phyloP scores from a whole-genome alignment of 768 basidiomycete species.

The Crassisporium funariophilum region DNA sequence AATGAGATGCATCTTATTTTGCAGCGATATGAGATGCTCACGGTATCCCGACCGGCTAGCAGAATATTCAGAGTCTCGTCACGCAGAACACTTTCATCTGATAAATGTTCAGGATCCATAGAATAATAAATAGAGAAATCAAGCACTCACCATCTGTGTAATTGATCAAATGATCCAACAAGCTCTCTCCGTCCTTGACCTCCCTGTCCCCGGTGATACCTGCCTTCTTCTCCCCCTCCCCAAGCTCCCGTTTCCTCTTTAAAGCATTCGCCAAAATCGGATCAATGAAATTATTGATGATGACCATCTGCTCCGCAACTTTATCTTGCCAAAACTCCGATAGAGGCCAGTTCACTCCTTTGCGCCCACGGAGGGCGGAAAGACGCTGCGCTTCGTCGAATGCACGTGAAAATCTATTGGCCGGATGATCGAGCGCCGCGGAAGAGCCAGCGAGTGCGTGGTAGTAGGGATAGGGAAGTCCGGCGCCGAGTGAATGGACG shows the following conservation, averaged over 20 bases:
- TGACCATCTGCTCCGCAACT: constrained; percentile 39
- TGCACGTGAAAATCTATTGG: constrained; percentile 46
- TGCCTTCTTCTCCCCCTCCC: too few relatives aligned
- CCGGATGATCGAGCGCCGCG: constrained; percentile 38
- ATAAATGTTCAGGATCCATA: too few relatives aligned
- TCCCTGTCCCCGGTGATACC: too few relatives aligned
- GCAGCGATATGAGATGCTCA: constrained; percentile 9
- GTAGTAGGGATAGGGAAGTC: constrained; percentile 57
- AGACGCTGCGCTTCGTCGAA: constrained; percentile 47
- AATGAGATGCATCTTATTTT: not conserved
- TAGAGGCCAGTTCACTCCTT: constrained; percentile 34
- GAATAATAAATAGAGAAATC: too few relatives aligned
- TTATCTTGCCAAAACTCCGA: constrained; percentile 54
- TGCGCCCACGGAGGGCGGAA: constrained; percentile 36
- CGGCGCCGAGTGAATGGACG: constrained; percentile 50
- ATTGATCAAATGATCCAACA: too few relatives aligned
- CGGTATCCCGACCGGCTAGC: constrained; percentile 55
- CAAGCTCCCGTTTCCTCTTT: too few relatives aligned
- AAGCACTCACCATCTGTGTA: too few relatives aligned
- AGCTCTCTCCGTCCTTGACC: too few relatives aligned
- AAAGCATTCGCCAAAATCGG: constrained; percentile 50
- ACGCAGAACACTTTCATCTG: too few relatives aligned
- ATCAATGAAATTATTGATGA: constrained; percentile 50
- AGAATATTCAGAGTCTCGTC: too few relatives aligned
- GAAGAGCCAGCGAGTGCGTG: too few relatives aligned